Percentiles rank a stretch among this genome's conserved stretches.
Conservation (phyloP, 1,284 basidiomycete genomes). For the Pyrrhoderma lamaoense region DNA sequence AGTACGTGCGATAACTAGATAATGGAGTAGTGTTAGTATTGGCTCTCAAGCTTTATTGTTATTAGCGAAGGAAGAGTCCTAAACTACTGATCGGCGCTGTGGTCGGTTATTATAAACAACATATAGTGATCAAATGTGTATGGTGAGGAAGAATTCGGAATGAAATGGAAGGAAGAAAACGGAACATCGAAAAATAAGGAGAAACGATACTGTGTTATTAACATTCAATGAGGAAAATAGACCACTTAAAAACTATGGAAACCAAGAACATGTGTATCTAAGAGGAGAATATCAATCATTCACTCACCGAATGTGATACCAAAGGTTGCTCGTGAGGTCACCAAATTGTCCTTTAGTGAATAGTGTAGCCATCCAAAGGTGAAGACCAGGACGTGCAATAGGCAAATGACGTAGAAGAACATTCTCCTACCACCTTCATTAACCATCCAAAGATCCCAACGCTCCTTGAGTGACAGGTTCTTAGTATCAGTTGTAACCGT, state of each 20-base stretch:
- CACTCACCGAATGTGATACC: constrained; percentile 72
- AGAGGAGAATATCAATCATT: background rate
- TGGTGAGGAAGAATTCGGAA: background rate
- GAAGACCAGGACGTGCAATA: constrained; percentile 70
- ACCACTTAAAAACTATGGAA: too few relatives aligned
- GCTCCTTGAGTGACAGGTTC: constrained; percentile 30
- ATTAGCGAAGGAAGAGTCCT: too few relatives aligned
- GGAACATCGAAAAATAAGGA: background rate
- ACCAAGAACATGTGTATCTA: background rate
- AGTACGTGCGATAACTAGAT: constrained; percentile 67
- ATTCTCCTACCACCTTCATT: constrained; percentile 76
- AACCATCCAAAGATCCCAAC: constrained; percentile 76
- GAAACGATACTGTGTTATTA: too few relatives aligned
- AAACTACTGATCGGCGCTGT: too few relatives aligned
- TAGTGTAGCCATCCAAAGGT: constrained; percentile 73
- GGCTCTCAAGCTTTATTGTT: background rate
- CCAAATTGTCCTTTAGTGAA: constrained; percentile 68
- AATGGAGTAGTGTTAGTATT: constrained; percentile 3
- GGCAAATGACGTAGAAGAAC: constrained; percentile 70
- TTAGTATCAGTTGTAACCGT: constrained; percentile 30
- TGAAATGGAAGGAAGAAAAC: background rate
- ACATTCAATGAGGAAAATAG: too few relatives aligned
- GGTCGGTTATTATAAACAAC: too few relatives aligned
- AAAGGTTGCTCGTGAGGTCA: constrained; percentile 56
- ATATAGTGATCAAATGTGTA: too few relatives aligned